A percentile compares a stretch with the other conserved stretches of the same genome.
phyloP scores from a whole-genome alignment of 768 basidiomycete genomes.

The Asterophora lycoperdoides region DNA sequence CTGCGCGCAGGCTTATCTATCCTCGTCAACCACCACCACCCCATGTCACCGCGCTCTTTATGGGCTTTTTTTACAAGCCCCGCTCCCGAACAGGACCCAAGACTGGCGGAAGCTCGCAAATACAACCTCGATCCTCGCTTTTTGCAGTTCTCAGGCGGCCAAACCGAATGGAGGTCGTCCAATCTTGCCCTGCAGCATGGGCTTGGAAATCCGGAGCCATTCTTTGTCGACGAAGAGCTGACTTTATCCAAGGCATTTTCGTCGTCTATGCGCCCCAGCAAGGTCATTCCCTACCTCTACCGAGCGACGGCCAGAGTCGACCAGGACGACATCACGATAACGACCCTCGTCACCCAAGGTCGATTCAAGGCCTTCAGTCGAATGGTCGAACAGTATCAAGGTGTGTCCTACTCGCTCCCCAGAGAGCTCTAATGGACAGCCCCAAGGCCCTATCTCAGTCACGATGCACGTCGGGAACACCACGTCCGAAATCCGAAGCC shows the following conservation, averaged over 20 bases:
- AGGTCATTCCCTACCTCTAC: constrained; percentile 80
- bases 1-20: constrained; percentile 24
- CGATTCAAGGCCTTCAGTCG: constrained; percentile 68
- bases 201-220: constrained; percentile 28
- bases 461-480: constrained; percentile 69
- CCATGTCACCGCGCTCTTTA: constrained; percentile 16
- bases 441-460: constrained; percentile 76
- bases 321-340: constrained; percentile 73
- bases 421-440: background rate
- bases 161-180: constrained; percentile 31
- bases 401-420: constrained; percentile 28
- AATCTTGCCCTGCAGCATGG: constrained; percentile 30
- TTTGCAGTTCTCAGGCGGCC: constrained; percentile 11
- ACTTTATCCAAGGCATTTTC: constrained; percentile 70
- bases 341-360: constrained; percentile 79
- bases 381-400: constrained; percentile 74
- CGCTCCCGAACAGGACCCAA: constrained; percentile 11
- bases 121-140: constrained; percentile 12
- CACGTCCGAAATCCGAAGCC: constrained; percentile 37
- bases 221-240: constrained; percentile 42
- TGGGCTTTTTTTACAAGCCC: constrained; percentile 12
- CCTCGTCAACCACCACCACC: constrained; percentile 22
- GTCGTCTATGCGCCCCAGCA: constrained; percentile 64
- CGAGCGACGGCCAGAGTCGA: constrained; percentile 55
- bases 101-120: constrained; percentile 7